Evolutionary conservation across 2,329 filamentous ascomycete genomes (phyloP).

Genomic region (Fusarium graminum): DNA sequence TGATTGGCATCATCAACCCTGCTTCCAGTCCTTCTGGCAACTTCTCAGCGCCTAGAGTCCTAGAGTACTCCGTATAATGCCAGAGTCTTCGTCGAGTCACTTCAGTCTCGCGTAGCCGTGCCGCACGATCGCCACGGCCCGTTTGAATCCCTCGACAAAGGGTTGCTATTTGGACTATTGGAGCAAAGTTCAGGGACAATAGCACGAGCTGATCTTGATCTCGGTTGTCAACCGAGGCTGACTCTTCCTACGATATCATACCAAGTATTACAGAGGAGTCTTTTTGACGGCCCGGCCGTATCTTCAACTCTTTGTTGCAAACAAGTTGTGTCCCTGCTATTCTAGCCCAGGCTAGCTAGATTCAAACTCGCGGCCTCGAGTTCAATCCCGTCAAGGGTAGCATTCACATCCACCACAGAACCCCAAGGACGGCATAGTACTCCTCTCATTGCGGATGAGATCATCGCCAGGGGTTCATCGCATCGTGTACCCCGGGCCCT

Average conservation of each 20-base stretch:
- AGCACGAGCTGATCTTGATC: not conserved
- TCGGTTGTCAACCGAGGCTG: not conserved
- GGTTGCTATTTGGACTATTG: constrained; percentile 3
- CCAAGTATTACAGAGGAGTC: not conserved
- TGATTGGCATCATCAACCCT: constrained; percentile 25
- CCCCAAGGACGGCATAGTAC: not conserved
- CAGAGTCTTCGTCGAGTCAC: constrained; percentile 2
- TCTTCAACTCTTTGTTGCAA: not conserved
- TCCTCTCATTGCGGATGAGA: constrained; percentile 26
- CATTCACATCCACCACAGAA: constrained; percentile 3
- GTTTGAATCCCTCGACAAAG: constrained; percentile 21
- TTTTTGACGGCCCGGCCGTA: not conserved
- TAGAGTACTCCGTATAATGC: not conserved
- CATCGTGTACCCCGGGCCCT: constrained; percentile 23
- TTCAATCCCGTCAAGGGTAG: not conserved
- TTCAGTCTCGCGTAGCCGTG: constrained; percentile 18
- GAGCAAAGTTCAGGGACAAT: constrained; percentile 17
- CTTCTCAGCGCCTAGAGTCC: not conserved
- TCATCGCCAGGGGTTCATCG: constrained; percentile 12
- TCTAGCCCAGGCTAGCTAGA: constrained; percentile 2
- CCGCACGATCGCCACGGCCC: constrained; percentile 43
- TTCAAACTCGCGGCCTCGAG: constrained; percentile 3
- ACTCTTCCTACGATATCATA: not conserved
- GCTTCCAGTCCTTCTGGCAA: constrained; percentile 3
- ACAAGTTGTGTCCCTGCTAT: not conserved